Evolutionary conservation across 495 filamentous ascomycete species (phyloP).

Genomic region (Aeminium ludgeri): DNA sequence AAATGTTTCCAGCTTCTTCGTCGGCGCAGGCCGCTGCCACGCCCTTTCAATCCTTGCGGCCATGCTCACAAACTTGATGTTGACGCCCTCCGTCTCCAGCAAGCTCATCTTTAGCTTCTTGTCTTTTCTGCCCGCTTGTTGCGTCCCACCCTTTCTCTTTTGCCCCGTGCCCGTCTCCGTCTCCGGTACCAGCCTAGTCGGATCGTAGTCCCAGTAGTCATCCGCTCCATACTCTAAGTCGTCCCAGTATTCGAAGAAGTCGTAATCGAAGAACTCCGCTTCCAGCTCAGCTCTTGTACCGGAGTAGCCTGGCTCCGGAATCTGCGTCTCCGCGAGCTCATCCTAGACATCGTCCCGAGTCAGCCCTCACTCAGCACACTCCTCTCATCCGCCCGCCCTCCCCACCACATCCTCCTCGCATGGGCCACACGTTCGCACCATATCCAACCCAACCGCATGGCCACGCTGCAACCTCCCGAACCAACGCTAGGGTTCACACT

Average conservation of each 20-base stretch:
- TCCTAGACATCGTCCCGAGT: conserved; percentile 13
- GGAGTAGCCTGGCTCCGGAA: conserved; percentile 20
- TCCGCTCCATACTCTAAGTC: conserved; percentile 25
- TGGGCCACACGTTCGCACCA: not conserved
- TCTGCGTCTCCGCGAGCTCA: conserved; percentile 26
- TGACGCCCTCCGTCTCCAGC: conserved; percentile 3
- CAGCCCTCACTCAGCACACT: not conserved
- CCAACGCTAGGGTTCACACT: conserved; percentile 1
- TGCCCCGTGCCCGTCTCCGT: conserved; percentile 12
- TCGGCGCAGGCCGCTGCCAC: not conserved
- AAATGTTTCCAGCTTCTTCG: conserved; percentile 2
- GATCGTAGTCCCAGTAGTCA: conserved; percentile 19
- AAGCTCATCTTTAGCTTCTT: not conserved
- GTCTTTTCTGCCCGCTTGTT: not conserved
- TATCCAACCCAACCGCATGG: no score
- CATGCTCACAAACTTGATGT: conserved; percentile 14
- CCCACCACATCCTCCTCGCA: not conserved
- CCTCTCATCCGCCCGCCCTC: no score
- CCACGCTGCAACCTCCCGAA: conserved; percentile 4
- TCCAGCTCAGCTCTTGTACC: conserved; percentile 20
- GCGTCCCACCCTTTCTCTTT: conserved; percentile 7
- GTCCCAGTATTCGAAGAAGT: conserved; percentile 18
- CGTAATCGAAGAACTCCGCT: conserved; percentile 20
- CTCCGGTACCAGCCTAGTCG: conserved; percentile 8
- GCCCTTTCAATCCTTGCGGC: conserved; percentile 1